Evolutionary conservation across 257 asterid genomes (phyloP).

Genomic region (Euphrasia confusa): DNA sequence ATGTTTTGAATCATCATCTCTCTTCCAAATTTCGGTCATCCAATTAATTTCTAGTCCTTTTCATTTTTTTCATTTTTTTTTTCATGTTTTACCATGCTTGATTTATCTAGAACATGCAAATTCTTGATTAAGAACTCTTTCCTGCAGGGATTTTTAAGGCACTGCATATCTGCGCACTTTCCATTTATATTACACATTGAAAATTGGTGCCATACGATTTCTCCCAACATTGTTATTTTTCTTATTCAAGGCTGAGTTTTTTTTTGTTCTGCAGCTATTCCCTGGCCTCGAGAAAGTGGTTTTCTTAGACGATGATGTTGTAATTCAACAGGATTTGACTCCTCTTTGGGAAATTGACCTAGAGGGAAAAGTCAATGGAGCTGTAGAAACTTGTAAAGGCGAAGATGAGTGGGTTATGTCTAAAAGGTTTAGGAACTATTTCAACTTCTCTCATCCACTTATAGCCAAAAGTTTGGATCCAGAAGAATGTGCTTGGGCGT

Average conservation of each 20-base stretch:
- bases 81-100: constrained; percentile 13
- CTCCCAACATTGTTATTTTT: constrained; percentile 19
- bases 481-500: constrained; percentile 97
- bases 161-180: no score
- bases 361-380: constrained; percentile 93
- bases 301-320: constrained; percentile 91
- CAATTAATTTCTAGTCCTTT: not conserved
- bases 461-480: constrained; percentile 66
- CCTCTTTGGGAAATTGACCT: constrained; percentile 89
- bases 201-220: constrained; percentile 7
- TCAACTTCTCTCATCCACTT: constrained; percentile 91
- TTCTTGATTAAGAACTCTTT: no score
- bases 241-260: constrained; percentile 16
- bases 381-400: constrained; percentile 91
- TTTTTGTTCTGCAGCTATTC: constrained; percentile 62
- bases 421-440: constrained; percentile 72
- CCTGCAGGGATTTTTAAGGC: constrained; percentile 1
- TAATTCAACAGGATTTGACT: constrained; percentile 86
- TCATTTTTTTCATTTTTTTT: not conserved
- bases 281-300: constrained; percentile 79
- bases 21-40: not conserved
- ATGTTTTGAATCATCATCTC: constrained; percentile 8
- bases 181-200: constrained; percentile 11
- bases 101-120: constrained; percentile 1
- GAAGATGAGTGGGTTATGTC: constrained; percentile 88